Conservation (phyloP, 108 stramenopile species). For the Ochromonas danica region DNA sequence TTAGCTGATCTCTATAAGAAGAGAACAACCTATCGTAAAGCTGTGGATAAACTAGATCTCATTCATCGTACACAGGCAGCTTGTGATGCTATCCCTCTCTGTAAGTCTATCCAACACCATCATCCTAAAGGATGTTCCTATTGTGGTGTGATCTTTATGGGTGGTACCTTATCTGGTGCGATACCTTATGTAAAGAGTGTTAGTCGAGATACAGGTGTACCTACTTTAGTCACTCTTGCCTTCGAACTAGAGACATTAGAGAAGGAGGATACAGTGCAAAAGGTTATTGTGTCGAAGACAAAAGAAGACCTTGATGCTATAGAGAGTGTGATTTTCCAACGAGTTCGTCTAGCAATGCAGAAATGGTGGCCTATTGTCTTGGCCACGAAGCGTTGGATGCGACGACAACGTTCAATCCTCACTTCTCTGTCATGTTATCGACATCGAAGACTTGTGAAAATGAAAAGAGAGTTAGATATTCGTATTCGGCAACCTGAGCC, state of each 20-base stretch:
- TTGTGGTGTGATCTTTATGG: slow-evolving; percentile 14
- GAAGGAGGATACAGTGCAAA: neutral
- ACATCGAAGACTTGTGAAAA: neutral
- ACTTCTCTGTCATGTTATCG: neutral
- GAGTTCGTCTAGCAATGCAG: neutral
- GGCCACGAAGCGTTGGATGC: neutral
- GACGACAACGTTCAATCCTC: neutral
- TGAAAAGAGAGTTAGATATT: neutral
- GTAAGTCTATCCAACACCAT: slow-evolving; percentile 1
- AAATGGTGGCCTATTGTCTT: neutral
- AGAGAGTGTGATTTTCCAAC: neutral
- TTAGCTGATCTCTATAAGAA: neutral
- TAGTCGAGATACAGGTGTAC: slow-evolving; percentile 26
- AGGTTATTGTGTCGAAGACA: neutral
- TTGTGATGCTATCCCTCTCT: neutral
- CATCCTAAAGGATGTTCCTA: slow-evolving; percentile 17
- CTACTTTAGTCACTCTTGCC: neutral
- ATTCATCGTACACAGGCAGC: neutral
- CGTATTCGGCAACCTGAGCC: neutral
- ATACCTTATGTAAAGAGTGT: neutral
- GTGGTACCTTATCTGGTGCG: neutral
- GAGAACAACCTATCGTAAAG: neutral
- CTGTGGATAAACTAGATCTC: neutral
- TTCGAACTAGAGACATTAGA: neutral
- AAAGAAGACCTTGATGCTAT: neutral